Conservation (phyloP, 2,329 filamentous ascomycete species). For the Talaromyces sp. region DNA sequence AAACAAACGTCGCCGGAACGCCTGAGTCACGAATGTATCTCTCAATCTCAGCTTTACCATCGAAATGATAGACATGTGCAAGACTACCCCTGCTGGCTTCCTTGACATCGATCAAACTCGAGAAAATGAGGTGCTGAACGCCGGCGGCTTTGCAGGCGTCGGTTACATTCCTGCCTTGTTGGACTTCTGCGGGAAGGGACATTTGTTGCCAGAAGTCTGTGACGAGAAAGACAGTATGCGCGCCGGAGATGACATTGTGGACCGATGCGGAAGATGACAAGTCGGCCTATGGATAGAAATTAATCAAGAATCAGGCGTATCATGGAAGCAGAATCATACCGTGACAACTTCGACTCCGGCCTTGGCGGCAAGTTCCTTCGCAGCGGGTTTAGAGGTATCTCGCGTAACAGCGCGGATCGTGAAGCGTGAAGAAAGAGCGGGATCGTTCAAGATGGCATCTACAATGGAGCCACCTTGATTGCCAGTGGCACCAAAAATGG, state of each 20-base stretch:
- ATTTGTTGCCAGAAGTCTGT: slow-evolving; percentile 41
- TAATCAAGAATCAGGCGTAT: neutral
- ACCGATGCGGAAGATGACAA: slow-evolving; percentile 49
- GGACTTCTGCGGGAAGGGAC: slow-evolving; percentile 29
- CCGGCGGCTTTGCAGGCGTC: slow-evolving; percentile 30
- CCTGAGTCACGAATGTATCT: slow-evolving; percentile 51
- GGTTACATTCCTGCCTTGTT: slow-evolving; percentile 27
- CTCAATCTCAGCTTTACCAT: slow-evolving; percentile 57
- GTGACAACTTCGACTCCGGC: slow-evolving; percentile 51
- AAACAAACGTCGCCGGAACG: slow-evolving; percentile 52
- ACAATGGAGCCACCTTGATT: slow-evolving; percentile 60
- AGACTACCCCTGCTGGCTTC: slow-evolving; percentile 31
- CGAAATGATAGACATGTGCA: slow-evolving; percentile 49
- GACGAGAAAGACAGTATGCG: slow-evolving; percentile 51
- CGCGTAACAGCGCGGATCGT: slow-evolving; percentile 57
- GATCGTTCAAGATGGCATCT: slow-evolving; percentile 39
- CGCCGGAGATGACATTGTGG: slow-evolving; percentile 44
- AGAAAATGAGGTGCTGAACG: slow-evolving; percentile 33
- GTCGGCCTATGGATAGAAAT: slow-evolving; percentile 41
- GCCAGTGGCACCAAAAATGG: slow-evolving; percentile 59
- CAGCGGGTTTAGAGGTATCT: slow-evolving; percentile 42
- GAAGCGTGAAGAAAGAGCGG: slow-evolving; percentile 48
- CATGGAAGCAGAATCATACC: slow-evolving; percentile 25
- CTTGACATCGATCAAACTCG: slow-evolving; percentile 21
- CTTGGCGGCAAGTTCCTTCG: slow-evolving; percentile 44